Base-by-base conservation (phyloP, 2,329 filamentous ascomycete genomes). In the Xenoacremonium recifei region DNA sequence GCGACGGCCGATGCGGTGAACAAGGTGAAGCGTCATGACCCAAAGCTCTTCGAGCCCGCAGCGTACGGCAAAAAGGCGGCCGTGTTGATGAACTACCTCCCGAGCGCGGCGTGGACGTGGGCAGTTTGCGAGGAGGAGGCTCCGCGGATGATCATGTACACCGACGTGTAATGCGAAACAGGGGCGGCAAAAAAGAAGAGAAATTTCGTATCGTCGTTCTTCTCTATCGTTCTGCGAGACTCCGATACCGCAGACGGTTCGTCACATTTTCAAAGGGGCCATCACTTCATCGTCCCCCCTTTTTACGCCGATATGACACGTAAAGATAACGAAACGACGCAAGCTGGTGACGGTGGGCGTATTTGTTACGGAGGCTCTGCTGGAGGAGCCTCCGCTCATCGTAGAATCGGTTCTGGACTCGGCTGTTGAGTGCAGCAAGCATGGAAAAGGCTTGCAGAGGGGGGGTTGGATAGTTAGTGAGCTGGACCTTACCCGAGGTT, bases 1-100 rank as follows among this genome's bases (percentile, higher is more conserved):
- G 78, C 76, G 3, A 80, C 77, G 0, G 70, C 73, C 4, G 71
- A 79, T 40, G 73, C 77, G 43, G 72, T 82, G 47, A 72, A 75
- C 51, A 71, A 69, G 39, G 53, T 59, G 29, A 59, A 51, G n/a
- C 48, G 47, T n/a, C 52, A 57, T 29, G 54, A 68, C 39, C 50
- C 58, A 3, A 42, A 49, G 11, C 43, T 66, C 7, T 68, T 72
- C 33, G 60, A 63, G 32, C 61, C 63, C 1, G 69, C 69, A 6
- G 63, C 62, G 4, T 69, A 71, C 31, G 59, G 57, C 17, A 55
- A 55, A 34, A 57, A 55, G 34, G 49, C 55, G 32, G 50, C 62
- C 20, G 51, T 65, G 19, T 42, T 64, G n/a, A 60, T 64, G 55
- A 61, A 57, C 34, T 67, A 67, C 43, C 43, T 60, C 37, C 54